Evolutionary conservation across 179 eudicot genomes (phyloP).

Genomic region (Nepenthes alata): DNA sequence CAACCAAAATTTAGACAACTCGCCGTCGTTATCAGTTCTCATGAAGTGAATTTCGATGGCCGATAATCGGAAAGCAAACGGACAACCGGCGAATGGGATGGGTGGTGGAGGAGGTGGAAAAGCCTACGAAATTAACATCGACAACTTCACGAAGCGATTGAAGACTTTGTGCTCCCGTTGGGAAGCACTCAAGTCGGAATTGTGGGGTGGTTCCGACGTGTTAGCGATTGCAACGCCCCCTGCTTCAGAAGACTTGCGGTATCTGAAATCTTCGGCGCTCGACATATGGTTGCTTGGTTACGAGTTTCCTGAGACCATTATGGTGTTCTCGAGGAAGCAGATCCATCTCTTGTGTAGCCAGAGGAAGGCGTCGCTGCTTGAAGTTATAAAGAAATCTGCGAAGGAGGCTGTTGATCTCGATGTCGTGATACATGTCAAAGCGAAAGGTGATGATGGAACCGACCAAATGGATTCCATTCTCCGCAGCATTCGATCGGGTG

Average conservation of each 20-base stretch:
- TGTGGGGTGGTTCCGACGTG: slow-evolving; percentile 59
- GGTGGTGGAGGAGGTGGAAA: slow-evolving; percentile 11
- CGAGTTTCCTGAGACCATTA: slow-evolving; percentile 84
- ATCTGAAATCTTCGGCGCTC: slow-evolving; percentile 73
- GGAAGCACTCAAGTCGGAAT: slow-evolving; percentile 32
- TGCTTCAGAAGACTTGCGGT: slow-evolving; percentile 67
- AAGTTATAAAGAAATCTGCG: slow-evolving; percentile 43
- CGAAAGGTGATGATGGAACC: slow-evolving; percentile 47
- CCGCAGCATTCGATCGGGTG: slow-evolving; percentile 16
- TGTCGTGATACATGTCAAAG: slow-evolving; percentile 59
- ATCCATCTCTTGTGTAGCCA: slow-evolving; percentile 79
- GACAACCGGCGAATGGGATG: slow-evolving; percentile 19
- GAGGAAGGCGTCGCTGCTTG: slow-evolving; percentile 66
- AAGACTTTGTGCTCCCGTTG: slow-evolving; percentile 45
- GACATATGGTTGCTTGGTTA: slow-evolving; percentile 82
- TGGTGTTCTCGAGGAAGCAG: slow-evolving; percentile 61
- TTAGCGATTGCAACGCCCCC: slow-evolving; percentile 72
- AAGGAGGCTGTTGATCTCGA: slow-evolving; percentile 54
- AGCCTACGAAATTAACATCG: slow-evolving; percentile 47
- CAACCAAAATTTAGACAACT: neutral
- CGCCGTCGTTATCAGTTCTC: neutral
- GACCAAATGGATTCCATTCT: slow-evolving; percentile 56
- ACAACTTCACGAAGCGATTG: slow-evolving; percentile 39
- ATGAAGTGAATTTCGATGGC: slow-evolving; percentile 19
- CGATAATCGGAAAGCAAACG: slow-evolving; percentile 29